Evolutionary conservation across 768 basidiomycete genomes (phyloP).

Genomic region (Rhizopogon vinicolor): DNA sequence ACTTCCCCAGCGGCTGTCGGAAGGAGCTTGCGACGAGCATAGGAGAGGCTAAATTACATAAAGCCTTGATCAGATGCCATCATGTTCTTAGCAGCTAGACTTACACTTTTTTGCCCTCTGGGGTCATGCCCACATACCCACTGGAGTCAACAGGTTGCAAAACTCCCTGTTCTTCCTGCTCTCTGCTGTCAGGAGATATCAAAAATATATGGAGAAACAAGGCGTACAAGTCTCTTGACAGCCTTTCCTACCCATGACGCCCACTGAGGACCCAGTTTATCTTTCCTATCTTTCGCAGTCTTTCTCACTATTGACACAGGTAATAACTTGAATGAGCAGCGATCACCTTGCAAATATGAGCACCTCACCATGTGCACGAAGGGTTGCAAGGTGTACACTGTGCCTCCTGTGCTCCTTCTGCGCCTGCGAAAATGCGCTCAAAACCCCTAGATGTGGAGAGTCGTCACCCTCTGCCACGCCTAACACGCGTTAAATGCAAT

Average conservation of each 20-base stretch:
- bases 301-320: conserved; percentile 34
- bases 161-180: conserved; percentile 41
- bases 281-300: conserved; percentile 37
- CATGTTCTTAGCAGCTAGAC: conserved; percentile 11
- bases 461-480: background rate
- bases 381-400: conserved; percentile 39
- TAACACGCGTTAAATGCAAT: background rate
- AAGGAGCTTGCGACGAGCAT: conserved; percentile 29
- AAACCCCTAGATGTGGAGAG: conserved; percentile 34
- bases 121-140: conserved; percentile 37
- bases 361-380: conserved; percentile 41
- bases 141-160: conserved; percentile 29
- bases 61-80: background rate
- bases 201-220: background rate
- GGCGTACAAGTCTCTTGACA: conserved; percentile 38
- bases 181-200: background rate
- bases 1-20: conserved; percentile 17
- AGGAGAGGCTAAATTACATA: conserved; percentile 22
- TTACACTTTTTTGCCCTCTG: conserved; percentile 42
- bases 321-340: background rate
- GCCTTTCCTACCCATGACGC: conserved; percentile 42
- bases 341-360: background rate
- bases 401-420: conserved; percentile 43
- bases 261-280: conserved; percentile 47
- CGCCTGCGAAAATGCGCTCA: conserved; percentile 39